phyloP scores from a whole-genome alignment of 2,329 filamentous ascomycete genomes.

The Boeremia exigua region DNA sequence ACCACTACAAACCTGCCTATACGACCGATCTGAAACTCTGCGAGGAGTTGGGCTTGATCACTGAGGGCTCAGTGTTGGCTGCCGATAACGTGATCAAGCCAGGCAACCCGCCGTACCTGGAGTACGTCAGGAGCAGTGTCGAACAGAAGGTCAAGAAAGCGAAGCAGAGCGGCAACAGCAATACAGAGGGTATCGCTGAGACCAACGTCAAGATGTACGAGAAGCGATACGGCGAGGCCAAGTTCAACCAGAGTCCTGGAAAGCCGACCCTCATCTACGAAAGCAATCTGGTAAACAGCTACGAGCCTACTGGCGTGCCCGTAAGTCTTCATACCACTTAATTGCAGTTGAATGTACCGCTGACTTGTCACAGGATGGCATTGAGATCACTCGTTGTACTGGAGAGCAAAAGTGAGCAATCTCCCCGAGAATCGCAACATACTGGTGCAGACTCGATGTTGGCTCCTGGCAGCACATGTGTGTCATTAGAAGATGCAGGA shows the following conservation, averaged over 20 bases:
- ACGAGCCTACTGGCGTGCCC: slow-evolving; percentile 70
- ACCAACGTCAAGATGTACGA: slow-evolving; percentile 57
- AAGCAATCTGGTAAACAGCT: slow-evolving; percentile 68
- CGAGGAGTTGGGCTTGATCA: slow-evolving; percentile 71
- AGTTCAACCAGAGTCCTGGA: slow-evolving; percentile 54
- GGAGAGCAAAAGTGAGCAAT: slow-evolving; percentile 18
- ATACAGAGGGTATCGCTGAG: slow-evolving; percentile 51
- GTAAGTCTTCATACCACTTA: slow-evolving; percentile 52
- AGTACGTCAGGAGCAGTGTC: slow-evolving; percentile 71
- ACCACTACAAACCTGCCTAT: slow-evolving; percentile 82
- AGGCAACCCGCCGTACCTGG: slow-evolving; percentile 72
- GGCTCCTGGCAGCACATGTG: slow-evolving; percentile 2
- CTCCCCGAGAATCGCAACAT: not conserved
- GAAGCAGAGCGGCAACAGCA: slow-evolving; percentile 40
- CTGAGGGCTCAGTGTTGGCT: slow-evolving; percentile 66
- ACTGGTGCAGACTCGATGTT: slow-evolving; percentile 1
- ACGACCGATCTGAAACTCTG: slow-evolving; percentile 76
- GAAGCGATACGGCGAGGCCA: slow-evolving; percentile 55
- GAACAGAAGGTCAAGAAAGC: slow-evolving; percentile 63
- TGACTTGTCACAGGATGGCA: slow-evolving; percentile 60
- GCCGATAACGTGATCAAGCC: slow-evolving; percentile 76
- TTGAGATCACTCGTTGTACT: slow-evolving; percentile 69
- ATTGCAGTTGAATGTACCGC: slow-evolving; percentile 5
- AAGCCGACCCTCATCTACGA: slow-evolving; percentile 72
- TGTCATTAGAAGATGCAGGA: slow-evolving; percentile 13